Evolutionary conservation across 2,329 filamentous ascomycete species (phyloP), one percentile per base, ranked within the genome.

Genomic region (Trichoderma afroharzianum): DNA sequence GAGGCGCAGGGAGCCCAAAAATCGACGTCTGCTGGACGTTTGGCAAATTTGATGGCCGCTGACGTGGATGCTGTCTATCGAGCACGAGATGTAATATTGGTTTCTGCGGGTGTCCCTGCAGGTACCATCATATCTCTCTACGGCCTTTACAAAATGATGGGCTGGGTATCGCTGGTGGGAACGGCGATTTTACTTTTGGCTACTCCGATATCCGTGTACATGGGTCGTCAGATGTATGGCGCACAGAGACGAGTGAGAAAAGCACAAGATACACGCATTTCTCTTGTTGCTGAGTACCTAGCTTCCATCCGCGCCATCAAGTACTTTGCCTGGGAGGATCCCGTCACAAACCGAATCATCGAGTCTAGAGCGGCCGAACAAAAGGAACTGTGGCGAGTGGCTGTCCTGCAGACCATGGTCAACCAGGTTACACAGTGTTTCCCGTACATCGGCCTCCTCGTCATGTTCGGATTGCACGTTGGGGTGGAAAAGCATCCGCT

Each of bases 311-410:
- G 85, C 12, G 86, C 86, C 18, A 85, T 90, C 78, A 90, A 90
- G 75, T 89, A 88, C 74, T 89, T 90, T 76, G 86, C 86, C 2
- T 90, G 88, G 88, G 88, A 90, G 75, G 82, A 83, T 21, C 82
- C 85, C 36, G 84, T 88, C 73, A 82, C 84, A 12, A 80, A 84
- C n/a, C 84, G 83, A 64, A 85, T 90, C 70, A 82, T 86, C 33
- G 79, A 82, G 5, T 82, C 86, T 12, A 85, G 88, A 2, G 76
- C 79, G 15, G 79, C 81, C 2, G 88, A 90, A 75, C 87, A 89
- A 73, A 84, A 83, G 55, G 83, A 84, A 47, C 82, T 88, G 26
- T 90, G 88, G 88, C 80, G 77, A 7, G 82, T 88, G 26, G 85
- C 85, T 7, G 77, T 89, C 21, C 80, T 87, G 68, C 83, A 82